phyloP scores from a whole-genome alignment of 2,329 filamentous ascomycete genomes.

The Xylaria multiplex region DNA sequence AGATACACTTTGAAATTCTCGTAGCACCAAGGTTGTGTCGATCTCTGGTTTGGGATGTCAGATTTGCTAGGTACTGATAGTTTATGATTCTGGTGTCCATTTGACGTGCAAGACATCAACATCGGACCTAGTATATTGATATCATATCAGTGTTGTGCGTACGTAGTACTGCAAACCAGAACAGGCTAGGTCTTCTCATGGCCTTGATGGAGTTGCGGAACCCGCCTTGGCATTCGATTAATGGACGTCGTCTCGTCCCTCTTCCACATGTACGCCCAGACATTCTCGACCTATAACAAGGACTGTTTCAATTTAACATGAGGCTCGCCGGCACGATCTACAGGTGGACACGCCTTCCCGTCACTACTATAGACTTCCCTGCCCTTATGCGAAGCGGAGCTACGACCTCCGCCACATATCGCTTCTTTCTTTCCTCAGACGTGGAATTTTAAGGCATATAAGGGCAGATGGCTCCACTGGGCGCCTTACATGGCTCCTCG shows the following conservation, averaged over 20 bases:
- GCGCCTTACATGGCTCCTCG: slow-evolving; percentile 2
- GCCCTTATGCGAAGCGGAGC: slow-evolving; percentile 43
- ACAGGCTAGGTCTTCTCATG: background rate
- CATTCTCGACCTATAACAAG: slow-evolving; percentile 5
- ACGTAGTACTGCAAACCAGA: background rate
- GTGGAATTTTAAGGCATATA: slow-evolving; percentile 21
- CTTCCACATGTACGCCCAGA: background rate
- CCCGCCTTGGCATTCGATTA: slow-evolving; percentile 18
- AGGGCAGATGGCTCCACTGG: slow-evolving; percentile 2
- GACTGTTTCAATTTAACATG: background rate
- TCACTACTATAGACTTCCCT: slow-evolving; percentile 35
- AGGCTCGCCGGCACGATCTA: slow-evolving; percentile 23
- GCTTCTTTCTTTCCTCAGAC: background rate
- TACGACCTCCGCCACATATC: slow-evolving; percentile 40
- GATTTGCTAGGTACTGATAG: background rate
- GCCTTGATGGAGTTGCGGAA: slow-evolving; percentile 14
- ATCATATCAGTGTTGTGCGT: background rate
- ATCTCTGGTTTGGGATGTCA: background rate
- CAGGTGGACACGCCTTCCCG: background rate
- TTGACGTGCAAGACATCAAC: background rate
- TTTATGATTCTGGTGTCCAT: background rate
- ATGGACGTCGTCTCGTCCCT: background rate
- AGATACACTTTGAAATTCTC: background rate
- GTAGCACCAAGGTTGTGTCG: background rate
- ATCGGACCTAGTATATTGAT: background rate